Evolutionary conservation across 441 rosid species (phyloP).

Genomic region (Populus hybrid): DNA sequence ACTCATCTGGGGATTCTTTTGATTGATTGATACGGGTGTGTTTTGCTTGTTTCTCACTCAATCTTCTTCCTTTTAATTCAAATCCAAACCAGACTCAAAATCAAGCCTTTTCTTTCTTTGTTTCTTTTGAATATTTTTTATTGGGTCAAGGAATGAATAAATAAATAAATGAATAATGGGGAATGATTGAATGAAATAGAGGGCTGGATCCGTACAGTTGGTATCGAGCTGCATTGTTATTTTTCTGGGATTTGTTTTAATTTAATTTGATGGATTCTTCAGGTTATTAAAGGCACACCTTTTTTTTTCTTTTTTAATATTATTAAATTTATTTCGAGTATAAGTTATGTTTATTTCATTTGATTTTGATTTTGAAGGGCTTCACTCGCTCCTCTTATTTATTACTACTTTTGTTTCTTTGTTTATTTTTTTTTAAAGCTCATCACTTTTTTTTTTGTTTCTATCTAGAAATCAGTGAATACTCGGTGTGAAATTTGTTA

Average conservation of each 20-base stretch:
- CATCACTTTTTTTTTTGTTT: too few species aligned
- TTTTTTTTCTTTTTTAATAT: too few species aligned
- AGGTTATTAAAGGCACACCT: not conserved
- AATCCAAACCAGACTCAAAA: not conserved
- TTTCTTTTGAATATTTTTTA: not conserved
- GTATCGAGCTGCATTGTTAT: conserved; percentile 36
- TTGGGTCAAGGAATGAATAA: not conserved
- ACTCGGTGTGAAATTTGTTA: not conserved
- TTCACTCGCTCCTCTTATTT: not conserved
- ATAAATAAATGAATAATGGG: not conserved
- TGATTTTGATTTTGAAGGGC: not conserved
- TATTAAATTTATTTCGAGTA: not conserved
- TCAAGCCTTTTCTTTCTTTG: not conserved
- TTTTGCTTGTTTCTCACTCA: too few species aligned
- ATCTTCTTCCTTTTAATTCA: too few species aligned
- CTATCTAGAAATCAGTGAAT: not conserved
- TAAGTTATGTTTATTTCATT: not conserved
- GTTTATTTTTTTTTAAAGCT: not conserved
- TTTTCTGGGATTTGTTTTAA: conserved; percentile 25
- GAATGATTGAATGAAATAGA: conserved; percentile 4
- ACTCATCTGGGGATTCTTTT: too few species aligned
- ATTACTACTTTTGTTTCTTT: not conserved
- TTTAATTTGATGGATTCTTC: not conserved
- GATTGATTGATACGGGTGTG: too few species aligned
- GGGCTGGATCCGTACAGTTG: conserved; percentile 38